These are phyloP conservation scores for Ceratobasidium sp. DNA, from an alignment of 1,284 basidiomycete species.

Conservation along the genomic window DNA sequence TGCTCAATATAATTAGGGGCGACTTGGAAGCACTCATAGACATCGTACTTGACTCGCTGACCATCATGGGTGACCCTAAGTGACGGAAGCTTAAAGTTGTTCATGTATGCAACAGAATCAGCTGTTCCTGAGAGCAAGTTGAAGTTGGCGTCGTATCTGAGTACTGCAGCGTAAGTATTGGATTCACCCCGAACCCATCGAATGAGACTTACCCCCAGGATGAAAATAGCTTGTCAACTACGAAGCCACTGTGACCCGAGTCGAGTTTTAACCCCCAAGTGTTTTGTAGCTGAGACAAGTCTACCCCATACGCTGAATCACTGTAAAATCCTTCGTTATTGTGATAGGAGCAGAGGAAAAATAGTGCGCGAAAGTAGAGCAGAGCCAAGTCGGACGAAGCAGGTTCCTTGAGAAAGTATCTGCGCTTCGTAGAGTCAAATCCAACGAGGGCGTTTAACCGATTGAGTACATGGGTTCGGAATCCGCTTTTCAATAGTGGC, in stretches of 20 bases:
- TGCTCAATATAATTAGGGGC: background rate
- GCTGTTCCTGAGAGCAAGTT: background rate
- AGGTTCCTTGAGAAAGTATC: too few relatives aligned
- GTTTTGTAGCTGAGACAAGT: background rate
- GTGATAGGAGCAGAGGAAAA: background rate
- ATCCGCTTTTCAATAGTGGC: background rate
- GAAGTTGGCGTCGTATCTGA: background rate
- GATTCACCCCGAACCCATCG: background rate
- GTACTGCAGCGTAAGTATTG: background rate
- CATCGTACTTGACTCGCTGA: background rate
- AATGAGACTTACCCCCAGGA: too few relatives aligned
- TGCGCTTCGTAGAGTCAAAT: too few relatives aligned
- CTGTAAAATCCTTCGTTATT: background rate
- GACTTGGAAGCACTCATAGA: background rate
- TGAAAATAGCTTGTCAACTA: too few relatives aligned
- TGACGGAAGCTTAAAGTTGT: background rate
- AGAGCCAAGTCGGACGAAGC: background rate
- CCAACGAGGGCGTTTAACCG: background rate
- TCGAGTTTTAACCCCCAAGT: constrained; percentile 4
- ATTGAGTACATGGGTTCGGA: background rate
- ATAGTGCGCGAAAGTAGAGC: background rate
- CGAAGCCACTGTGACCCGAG: background rate
- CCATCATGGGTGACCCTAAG: background rate
- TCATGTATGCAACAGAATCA: background rate
- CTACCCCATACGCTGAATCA: background rate